Evolutionary conservation across 176 grass and related monocot genomes (phyloP), one percentile per base, ranked within the genome.

Genomic region (Pharus latifolius): DNA sequence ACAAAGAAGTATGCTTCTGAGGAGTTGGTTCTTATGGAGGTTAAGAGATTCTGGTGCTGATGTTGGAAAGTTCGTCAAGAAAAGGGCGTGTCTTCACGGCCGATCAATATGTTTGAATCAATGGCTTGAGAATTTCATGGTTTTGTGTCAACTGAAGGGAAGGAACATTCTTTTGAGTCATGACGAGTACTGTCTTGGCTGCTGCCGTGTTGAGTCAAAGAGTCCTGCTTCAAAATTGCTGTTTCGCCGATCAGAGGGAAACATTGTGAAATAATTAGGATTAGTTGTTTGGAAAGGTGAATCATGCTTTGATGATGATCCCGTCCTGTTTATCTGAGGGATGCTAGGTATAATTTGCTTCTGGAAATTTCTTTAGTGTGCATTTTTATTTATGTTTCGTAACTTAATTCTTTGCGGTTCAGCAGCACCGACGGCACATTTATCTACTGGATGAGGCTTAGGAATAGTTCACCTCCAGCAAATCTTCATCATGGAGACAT

Each of bases 361-460:
- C 6, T 72, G 54, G 78, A 67, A 70, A 42, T 80, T 60, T 26
- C 19, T 29, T 16, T 78, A 28, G 42, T 6, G 6, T 7, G 10
- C 1, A 8, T 49, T 49, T 79, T 14, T 12, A 56, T 73, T 58
- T 72, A 25, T 67, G 34, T n/a, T 73, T 33, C 1, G 32, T 24
- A 10, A 55, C 14, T 32, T 82, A 66, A 88, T 37, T 59, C 25
- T 3, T 70, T 70, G 48, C 80, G 53, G 10, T 15, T 81, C 63
- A 83, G 50, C 84, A 99, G 95, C 62, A 84, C 84, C 8, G 94
- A 99, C 79, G 95, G 90, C 23, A 91, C 90, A 61, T 99, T 31
- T 27, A 34, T 94, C 35, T 94, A 99, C 49, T 94, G 87, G 87
- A 86, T 24, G 53, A 94, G 34, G 64, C 11, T 91, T 34, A 84